Base-by-base conservation (phyloP, 2,329 filamentous ascomycete species). In the Nothophoma quercina region DNA sequence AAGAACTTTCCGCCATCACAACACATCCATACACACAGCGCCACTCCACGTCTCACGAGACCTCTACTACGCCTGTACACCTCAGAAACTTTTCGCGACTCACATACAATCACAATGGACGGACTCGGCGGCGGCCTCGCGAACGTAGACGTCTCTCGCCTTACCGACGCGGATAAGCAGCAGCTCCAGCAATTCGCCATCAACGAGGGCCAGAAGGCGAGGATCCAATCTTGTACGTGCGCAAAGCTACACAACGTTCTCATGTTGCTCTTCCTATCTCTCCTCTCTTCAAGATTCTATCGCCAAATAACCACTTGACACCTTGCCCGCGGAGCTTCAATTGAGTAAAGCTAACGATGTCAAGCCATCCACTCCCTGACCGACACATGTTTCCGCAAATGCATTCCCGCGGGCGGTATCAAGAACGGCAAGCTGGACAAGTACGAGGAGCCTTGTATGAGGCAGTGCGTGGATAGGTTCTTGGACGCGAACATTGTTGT, bases 351-450 rank as follows among this genome's bases (percentile, higher is more conserved):
- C n/a, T n/a, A n/a, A n/a, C n/a, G n/a, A 7, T 34, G 12, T 79
- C 60, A 34, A 74, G 86, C 81, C n/a, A 84, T 88, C 54, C 87
- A 89, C 75, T 77, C 78, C 62, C 78, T 89, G 28, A 86, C 85
- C 34, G 89, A 95, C 67, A 85, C 89, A 55, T 99, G 95, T 84
- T 99, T 93, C 87, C 91, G 88, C 72, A 98, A 97, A 80, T 99
- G 95, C 81, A 82, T 97, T 56, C 88, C 89, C 7, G 81, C 86
- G 9, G 82, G 87, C 38, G 82, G 81, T 51, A 88, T 97, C 73
- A 87, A 87, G 63, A 84, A 82, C 56, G 84, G 86, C 22, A 85
- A 86, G 67, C 80, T 99, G 62, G 91, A 96, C 63, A 84, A 83
- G 68, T 80, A 77, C 56, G 95, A 99, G 79, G 88, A 95, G 79